Evolutionary conservation across 2,329 filamentous ascomycete genomes (phyloP), one percentile per base, ranked within the genome.

Genomic region (Epichloe bromicola): DNA sequence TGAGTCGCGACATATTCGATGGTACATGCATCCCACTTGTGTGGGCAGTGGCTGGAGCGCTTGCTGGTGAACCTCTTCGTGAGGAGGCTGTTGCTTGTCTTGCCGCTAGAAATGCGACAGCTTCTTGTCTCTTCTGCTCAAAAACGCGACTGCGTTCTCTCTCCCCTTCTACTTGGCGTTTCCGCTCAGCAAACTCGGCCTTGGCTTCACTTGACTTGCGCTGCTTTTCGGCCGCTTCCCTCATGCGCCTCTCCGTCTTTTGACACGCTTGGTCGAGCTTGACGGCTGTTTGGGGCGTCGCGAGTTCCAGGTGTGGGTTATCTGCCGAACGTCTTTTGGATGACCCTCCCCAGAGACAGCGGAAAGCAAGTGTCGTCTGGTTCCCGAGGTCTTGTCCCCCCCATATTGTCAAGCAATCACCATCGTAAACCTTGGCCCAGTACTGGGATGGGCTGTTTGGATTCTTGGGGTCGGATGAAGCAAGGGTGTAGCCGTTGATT

Each of bases 371-470:
- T 51, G 69, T 73, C 4, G 69, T 74, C 51, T 72, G 65, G 47
- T 60, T 66, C 37, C 61, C 63, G 44, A 60, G 59, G 42, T 71
- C 67, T 5, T 68, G 64, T 12, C 71, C 67, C 42, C 79, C 72
- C 74, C 82, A 94, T 6, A 95, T 78, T 2, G 81, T 79, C 46
- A 96, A 77, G 23, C 80, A 73, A 62, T 96, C 91, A 1, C 86
- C 88, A 36, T 85, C 80, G 62, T 88, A 79, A 14, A 96, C 66
- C 51, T 81, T 79, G 26, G 85, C 81, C 81, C 81, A 85, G 61
- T 75, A 67, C 33, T 63, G 66, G 45, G 78, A 87, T 1, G 80
- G 69, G 0, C 74, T 72, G 26, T 71, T 67, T 3, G 75, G 73
- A 52, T 78, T 73, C 53, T 75, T 75, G 8, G 72, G 63, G 38